Evolutionary conservation across 345 rosid species (phyloP).

Genomic region (Raphanus raphanistrum): DNA sequence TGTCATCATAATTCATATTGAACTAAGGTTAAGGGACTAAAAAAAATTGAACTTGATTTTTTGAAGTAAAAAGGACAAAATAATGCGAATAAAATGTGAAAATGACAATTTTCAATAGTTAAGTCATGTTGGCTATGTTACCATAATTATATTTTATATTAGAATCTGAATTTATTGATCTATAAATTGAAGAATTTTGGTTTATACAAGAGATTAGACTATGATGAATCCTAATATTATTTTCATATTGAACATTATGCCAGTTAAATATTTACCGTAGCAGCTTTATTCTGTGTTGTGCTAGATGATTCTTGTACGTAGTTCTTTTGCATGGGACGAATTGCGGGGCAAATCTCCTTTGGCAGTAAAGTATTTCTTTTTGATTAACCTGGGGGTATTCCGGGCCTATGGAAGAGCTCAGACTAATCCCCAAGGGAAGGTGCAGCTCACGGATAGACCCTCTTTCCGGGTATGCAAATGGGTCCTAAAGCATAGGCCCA

Average conservation of each 20-base stretch:
- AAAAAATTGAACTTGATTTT: too few relatives aligned
- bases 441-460: too few relatives aligned
- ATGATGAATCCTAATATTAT: neutral
- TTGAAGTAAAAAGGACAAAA: too few relatives aligned
- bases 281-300: constrained; percentile 6
- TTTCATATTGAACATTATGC: neutral
- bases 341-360: constrained; percentile 43
- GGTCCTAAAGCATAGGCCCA: too few relatives aligned
- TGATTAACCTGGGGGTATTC: too few relatives aligned
- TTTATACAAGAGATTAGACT: neutral
- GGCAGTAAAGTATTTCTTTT: constrained; percentile 22
- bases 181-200: neutral
- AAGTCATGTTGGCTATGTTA: neutral
- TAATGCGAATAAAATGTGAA: neutral
- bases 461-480: too few relatives aligned
- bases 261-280: neutral
- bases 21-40: neutral
- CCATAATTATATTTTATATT: neutral
- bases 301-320: neutral
- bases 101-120: neutral
- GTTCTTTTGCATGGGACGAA: constrained; percentile 19
- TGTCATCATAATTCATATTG: neutral
- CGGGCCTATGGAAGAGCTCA: too few relatives aligned
- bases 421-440: too few relatives aligned
- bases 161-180: neutral